These are phyloP conservation scores for Zygosaccharomyces gambellarensis DNA, from an alignment of 805 yeast species.

Conservation along the genomic window DNA sequence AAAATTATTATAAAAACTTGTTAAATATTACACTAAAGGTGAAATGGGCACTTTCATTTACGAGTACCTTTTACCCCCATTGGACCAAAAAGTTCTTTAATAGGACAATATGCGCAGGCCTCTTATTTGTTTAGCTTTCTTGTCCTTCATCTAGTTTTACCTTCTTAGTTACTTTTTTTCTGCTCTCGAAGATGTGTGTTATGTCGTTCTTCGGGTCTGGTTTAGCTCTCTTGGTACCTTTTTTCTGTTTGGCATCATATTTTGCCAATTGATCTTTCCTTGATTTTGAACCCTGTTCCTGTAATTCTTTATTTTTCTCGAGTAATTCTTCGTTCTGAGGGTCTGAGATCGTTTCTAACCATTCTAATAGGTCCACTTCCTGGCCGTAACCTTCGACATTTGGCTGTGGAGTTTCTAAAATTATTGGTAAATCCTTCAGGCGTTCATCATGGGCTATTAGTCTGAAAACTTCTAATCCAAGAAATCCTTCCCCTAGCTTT, in stretches of 20 bases:
- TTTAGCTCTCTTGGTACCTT: conserved; percentile 22
- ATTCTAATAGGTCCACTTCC: conserved; percentile 77
- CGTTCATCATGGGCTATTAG: conserved; percentile 63
- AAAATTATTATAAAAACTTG: too few relatives aligned
- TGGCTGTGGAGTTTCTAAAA: conserved; percentile 81
- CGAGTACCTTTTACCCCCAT: too few relatives aligned
- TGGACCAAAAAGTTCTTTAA: too few relatives aligned
- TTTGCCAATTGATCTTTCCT: conserved; percentile 65
- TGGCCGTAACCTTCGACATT: conserved; percentile 70
- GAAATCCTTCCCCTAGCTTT: conserved; percentile 79
- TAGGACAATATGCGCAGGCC: too few relatives aligned
- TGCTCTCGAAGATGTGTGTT: conserved; percentile 17
- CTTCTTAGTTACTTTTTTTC: conserved; percentile 11
- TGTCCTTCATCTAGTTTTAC: background rate
- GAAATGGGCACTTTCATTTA: too few relatives aligned
- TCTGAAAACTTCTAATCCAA: conserved; percentile 83
- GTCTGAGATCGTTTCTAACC: conserved; percentile 46
- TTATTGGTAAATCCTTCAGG: conserved; percentile 64
- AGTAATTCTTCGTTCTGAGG: conserved; percentile 52
- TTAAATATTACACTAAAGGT: too few relatives aligned
- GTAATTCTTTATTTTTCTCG: conserved; percentile 46
- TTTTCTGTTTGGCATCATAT: conserved; percentile 50
- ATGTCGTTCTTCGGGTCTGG: conserved; percentile 16
- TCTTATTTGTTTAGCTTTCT: background rate
- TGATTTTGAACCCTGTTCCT: conserved; percentile 58